Evolutionary conservation across 2,329 filamentous ascomycete species (phyloP).

Genomic region (Trichophyton equinum): DNA sequence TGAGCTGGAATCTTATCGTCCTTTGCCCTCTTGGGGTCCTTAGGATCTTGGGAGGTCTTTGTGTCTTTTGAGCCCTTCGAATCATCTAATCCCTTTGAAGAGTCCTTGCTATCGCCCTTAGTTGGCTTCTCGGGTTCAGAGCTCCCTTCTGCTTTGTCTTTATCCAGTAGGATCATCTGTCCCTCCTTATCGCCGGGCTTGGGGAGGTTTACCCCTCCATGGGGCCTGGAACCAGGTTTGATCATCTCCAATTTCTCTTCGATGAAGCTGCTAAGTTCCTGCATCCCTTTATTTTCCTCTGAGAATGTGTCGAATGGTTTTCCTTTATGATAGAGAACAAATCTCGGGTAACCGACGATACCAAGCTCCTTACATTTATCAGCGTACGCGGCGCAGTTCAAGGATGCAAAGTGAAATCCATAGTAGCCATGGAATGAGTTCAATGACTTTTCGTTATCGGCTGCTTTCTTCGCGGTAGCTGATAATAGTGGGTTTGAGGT

Average conservation of each 20-base stretch:
- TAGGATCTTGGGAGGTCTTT: slow-evolving; percentile 12
- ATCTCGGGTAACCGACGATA: slow-evolving; percentile 61
- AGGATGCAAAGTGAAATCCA: slow-evolving; percentile 70
- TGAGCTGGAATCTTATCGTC: slow-evolving; percentile 34
- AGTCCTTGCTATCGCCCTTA: not conserved
- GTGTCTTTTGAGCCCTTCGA: not conserved
- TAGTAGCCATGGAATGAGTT: slow-evolving; percentile 72
- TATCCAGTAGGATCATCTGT: slow-evolving; percentile 31
- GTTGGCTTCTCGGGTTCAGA: not conserved
- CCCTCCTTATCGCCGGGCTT: slow-evolving; percentile 50
- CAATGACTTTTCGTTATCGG: slow-evolving; percentile 38
- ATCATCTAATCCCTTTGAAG: not conserved
- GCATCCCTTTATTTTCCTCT: slow-evolving; percentile 55
- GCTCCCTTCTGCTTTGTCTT: slow-evolving; percentile 19
- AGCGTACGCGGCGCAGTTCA: slow-evolving; percentile 76
- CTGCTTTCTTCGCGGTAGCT: slow-evolving; percentile 35
- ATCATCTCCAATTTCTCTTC: slow-evolving; percentile 66
- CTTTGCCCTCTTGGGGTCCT: slow-evolving; percentile 27
- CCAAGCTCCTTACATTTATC: slow-evolving; percentile 61
- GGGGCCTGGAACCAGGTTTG: slow-evolving; percentile 67
- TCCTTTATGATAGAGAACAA: slow-evolving; percentile 70
- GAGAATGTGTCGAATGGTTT: slow-evolving; percentile 47
- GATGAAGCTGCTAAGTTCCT: slow-evolving; percentile 53
- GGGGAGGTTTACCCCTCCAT: slow-evolving; percentile 54
- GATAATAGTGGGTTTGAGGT: slow-evolving; percentile 61